Base-by-base conservation (phyloP, 164 flowering plant genomes). In the Tetrastigma voinierianum region DNA sequence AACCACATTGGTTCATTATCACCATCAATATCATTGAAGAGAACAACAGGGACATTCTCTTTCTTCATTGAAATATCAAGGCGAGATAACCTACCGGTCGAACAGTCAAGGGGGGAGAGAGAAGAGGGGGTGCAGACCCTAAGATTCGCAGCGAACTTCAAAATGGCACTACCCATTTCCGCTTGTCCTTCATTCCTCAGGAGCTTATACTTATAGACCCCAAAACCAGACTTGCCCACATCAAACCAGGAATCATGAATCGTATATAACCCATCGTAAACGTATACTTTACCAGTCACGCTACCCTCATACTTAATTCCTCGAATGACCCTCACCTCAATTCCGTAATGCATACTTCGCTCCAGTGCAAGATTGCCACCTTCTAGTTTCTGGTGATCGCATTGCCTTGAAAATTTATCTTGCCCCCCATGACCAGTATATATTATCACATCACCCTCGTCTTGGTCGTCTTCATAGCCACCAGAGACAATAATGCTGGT, bases 401-500 rank as follows among this genome's bases (percentile, higher is more conserved):
- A n/a, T 67, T 86, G 89, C 67, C 62, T 78, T 2, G 58, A 48
- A 8, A 72, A 59, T 73, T 82, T 81, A 32, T 83, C 84, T 45
- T 83, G 89, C 21, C 97, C 97, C 15, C 97, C 97, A 18, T 92
- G 97, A 5, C 97, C 97, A 1, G 96, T 85, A 61, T 92, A 92
- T 9, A 88, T 77, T 0, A 92, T 65, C 59, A 82, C 82, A 56
- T 92, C 96, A 0, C 97, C 97, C 0, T 73, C 70, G 57, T 92
- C 97, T 59, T 87, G 91, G 45, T 92, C 96, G 45, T n/a, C 96
- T 71, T 92, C 97, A 25, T 92, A 92, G 23, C 97, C 97, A 44
- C 98, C 98, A 0, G 98, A 93, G 23, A 88, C 96, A n/a, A 93
- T 86, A 5, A 93, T 67, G 63, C 98, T 93, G 2, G 98, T 93